Evolutionary conservation across 1,284 basidiomycete genomes (phyloP), one percentile per base, ranked within the genome.

Genomic region (Volvariella surrecta): DNA sequence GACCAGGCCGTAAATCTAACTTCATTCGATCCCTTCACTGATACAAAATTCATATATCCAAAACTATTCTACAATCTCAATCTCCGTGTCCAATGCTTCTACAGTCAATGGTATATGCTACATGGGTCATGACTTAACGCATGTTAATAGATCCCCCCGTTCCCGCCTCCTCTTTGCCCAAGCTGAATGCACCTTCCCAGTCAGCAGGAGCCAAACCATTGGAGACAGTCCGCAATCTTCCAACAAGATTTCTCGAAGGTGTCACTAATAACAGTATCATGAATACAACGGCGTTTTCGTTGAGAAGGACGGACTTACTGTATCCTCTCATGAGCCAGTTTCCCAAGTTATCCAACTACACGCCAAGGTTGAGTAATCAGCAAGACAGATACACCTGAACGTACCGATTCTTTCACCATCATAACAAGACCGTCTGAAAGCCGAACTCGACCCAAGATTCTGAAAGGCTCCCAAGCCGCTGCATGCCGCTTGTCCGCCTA

Each of bases 141-240:
- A 6, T 6, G 24, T 11, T 28, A 28, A 28, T 11, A 28, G 11
- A 6, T 6, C 24, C 24, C 24, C 24, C 24, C 24, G 24, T 28
- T 11, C 24, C 24, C 24, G 24, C 24, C 38, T 51, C 50, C 32
- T 54, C 51, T 50, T 58, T 59, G 44, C 65, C 69, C 18, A 78
- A 52, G 39, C 68, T 72, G 52, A 76, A 76, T 19, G 67, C 60
- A 1, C 66, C 71, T 50, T 76, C 74, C 65, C 69, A 76, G 37
- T 60, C 60, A 1, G 67, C 58, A 6, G 58, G 61, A 7, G 59
- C 57, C 37, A 53, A 57, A 2, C 58, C 62, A 34, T 30, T 55
- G 2, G 60, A 54, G 7, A 59, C 50, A 8, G 58, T 57, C 45
- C 63, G 63, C 55, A 71, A 62, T 52, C 71, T 61, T 31, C 74